Percentiles rank a stretch among this genome's conserved stretches.
These are phyloP conservation scores for Sporothrix protearum DNA, from an alignment of 2,329 filamentous ascomycete species.

Conservation along the genomic window DNA sequence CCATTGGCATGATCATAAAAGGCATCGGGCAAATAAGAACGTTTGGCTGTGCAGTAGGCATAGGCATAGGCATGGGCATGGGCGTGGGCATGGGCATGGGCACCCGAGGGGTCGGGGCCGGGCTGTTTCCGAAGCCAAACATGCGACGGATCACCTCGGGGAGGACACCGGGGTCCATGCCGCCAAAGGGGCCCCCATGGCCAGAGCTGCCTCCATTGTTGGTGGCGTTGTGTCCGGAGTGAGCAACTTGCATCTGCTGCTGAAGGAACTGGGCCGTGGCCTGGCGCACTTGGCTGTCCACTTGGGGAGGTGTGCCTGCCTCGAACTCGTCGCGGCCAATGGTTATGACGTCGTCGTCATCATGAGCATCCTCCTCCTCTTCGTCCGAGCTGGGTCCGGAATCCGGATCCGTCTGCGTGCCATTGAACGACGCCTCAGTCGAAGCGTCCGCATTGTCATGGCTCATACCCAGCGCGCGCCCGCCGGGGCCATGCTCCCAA, in stretches of 20 bases:
- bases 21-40: background rate
- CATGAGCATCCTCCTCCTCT: background rate
- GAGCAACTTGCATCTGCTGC: background rate
- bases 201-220: background rate
- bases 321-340: background rate
- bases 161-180: background rate
- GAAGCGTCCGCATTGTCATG: background rate
- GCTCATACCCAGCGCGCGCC: background rate
- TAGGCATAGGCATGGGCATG: background rate
- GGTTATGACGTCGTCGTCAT: background rate
- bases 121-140: constrained; percentile 2
- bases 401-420: background rate
- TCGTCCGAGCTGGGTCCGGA: background rate
- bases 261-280: constrained; percentile 15
- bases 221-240: background rate
- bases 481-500: background rate
- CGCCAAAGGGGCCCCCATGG: background rate
- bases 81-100: background rate
- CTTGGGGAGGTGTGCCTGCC: background rate
- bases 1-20: constrained; percentile 1
- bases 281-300: background rate
- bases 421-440: background rate
- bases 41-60: background rate
- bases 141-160: constrained; percentile 4
- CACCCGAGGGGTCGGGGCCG: background rate